Percentiles rank a stretch among this genome's conserved stretches.
Evolutionary conservation across 306 rosid species (phyloP).

Genomic region (Astragalus glycyphyllos): DNA sequence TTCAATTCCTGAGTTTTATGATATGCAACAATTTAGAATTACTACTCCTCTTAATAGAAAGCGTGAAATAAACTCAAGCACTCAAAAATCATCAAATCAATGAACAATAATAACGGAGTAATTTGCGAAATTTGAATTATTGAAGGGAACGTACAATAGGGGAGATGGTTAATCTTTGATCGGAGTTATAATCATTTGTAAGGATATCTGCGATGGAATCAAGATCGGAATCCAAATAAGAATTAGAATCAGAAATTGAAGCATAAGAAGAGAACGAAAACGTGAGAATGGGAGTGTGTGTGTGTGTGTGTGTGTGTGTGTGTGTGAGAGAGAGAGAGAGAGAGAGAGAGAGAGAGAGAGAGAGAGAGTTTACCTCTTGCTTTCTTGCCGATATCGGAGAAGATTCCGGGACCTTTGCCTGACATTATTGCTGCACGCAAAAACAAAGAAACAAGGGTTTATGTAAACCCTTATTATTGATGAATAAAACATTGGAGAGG

Average conservation of each 20-base stretch:
- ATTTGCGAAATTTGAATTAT: background rate
- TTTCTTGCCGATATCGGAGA: constrained; percentile 61
- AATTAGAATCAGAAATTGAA: background rate
- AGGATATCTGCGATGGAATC: constrained; percentile 63
- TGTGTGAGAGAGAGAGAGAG: no score
- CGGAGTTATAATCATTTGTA: constrained; percentile 60
- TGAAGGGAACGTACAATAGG: constrained; percentile 52
- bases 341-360: no score
- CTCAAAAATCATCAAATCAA: background rate
- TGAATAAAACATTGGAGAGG: no score
- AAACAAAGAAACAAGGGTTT: constrained; percentile 36
- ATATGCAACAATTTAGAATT: constrained; percentile 24
- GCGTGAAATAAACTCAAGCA: constrained; percentile 13
- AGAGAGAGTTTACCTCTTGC: constrained; percentile 47
- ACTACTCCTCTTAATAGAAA: background rate
- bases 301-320: no score
- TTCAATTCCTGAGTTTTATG: constrained; percentile 54
- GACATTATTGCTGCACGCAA: constrained; percentile 43
- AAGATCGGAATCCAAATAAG: constrained; percentile 11
- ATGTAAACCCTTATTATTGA: constrained; percentile 53
- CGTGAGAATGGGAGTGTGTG: background rate
- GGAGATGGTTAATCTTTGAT: constrained; percentile 64
- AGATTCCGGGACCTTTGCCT: constrained; percentile 63
- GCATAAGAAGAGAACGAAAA: no score
- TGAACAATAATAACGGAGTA: background rate